phyloP scores from a whole-genome alignment of 2,329 filamentous ascomycete genomes.

The Exophiala alcalophila region DNA sequence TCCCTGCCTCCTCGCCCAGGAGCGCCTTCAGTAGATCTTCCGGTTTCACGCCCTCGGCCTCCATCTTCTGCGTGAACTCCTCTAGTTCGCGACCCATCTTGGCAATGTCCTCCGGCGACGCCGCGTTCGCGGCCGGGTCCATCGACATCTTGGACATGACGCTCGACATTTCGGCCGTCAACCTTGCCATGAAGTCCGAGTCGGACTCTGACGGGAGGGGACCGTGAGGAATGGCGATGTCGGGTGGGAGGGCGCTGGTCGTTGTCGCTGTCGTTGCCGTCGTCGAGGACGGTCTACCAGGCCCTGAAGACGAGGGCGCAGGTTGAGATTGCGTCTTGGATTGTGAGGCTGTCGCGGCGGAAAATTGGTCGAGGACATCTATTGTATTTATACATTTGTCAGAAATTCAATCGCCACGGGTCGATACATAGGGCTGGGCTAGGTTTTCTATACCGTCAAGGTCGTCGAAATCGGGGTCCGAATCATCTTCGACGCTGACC shows the following conservation, averaged over 20 bases:
- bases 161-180: slow-evolving; percentile 31
- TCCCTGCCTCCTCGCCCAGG: slow-evolving; percentile 31
- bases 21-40: slow-evolving; percentile 35
- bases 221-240: slow-evolving; percentile 32
- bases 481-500: slow-evolving; percentile 54
- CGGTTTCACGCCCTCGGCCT: slow-evolving; percentile 32
- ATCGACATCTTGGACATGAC: slow-evolving; percentile 26
- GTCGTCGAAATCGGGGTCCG: slow-evolving; percentile 93
- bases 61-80: slow-evolving; percentile 36
- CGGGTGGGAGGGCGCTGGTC: slow-evolving; percentile 30
- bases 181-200: slow-evolving; percentile 29
- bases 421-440: neutral
- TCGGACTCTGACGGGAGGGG: slow-evolving; percentile 31
- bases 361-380: slow-evolving; percentile 95
- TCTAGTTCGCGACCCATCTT: slow-evolving; percentile 31
- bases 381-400: slow-evolving; percentile 14
- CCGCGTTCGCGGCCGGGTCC: slow-evolving; percentile 24
- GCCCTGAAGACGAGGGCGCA: slow-evolving; percentile 39
- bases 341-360: slow-evolving; percentile 41
- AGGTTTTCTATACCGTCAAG: slow-evolving; percentile 65
- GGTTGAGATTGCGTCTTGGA: slow-evolving; percentile 37
- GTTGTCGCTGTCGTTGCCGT: slow-evolving; percentile 27
- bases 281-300: slow-evolving; percentile 36
- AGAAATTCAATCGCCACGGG: neutral
- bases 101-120: slow-evolving; percentile 26